Conservation (phyloP, 768 basidiomycete genomes). For the Rhizopogon rudus region DNA sequence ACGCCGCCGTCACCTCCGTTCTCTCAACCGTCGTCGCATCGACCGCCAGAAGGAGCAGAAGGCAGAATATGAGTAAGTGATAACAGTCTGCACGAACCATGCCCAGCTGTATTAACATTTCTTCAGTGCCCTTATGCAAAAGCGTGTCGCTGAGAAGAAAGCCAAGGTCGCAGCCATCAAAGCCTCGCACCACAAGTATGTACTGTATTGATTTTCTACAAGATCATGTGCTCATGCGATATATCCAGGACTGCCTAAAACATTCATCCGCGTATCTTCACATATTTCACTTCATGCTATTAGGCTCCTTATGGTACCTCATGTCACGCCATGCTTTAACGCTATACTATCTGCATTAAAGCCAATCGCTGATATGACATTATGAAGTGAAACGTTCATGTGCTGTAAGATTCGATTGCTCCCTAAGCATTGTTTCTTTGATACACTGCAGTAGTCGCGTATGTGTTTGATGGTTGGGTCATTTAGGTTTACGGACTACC, state of each 20-base stretch:
- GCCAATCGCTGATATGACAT: not conserved
- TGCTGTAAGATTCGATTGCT: not conserved
- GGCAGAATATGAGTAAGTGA: conserved; percentile 80
- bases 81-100: not conserved
- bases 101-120: not conserved
- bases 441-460: not conserved
- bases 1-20: conserved; percentile 87
- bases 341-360: conserved; percentile 9
- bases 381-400: not conserved
- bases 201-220: not conserved
- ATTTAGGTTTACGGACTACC: not conserved
- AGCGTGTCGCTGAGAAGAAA: conserved; percentile 93
- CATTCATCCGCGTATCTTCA: not conserved
- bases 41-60: conserved; percentile 95
- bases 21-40: conserved; percentile 83
- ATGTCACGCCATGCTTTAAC: conserved; percentile 9
- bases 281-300: conserved; percentile 4
- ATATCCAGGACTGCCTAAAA: conserved; percentile 6
- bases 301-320: conserved; percentile 7
- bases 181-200: conserved; percentile 78
- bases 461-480: not conserved
- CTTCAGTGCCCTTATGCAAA: conserved; percentile 63
- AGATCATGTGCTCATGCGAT: not conserved
- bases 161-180: conserved; percentile 84
- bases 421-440: not conserved